Base-by-base conservation (phyloP, 345 rosid genomes). In the Arabidopsis suecica region DNA sequence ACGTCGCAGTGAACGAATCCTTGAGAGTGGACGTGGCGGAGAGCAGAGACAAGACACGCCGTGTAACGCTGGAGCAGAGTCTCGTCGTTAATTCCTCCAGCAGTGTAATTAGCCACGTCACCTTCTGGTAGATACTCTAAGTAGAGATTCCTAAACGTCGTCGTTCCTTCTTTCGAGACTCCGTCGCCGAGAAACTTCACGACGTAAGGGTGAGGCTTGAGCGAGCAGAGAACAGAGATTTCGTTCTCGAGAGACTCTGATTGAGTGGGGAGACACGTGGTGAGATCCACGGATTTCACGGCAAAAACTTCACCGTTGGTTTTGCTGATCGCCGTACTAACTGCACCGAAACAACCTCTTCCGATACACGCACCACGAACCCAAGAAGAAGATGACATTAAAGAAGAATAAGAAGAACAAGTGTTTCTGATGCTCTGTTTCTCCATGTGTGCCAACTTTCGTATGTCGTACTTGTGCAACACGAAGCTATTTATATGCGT, bases 1-100 rank as follows among this genome's bases (percentile, higher is more conserved):
- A 91, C 88, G 54, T 91, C 95, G 49, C 97, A 86, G 84, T 91
- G 97, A 1, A 86, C 93, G 58, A 82, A 77, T 72, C 91, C 88
- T n/a, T 73, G 54, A 0, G 81, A 72, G 81, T 91, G 97, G 7
- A 88, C 61, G 76, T 84, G 81, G 32, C 59, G 57, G 40, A 91
- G 76, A 30, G 87, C 93, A 13, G 88, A 83, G 73, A 85, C 90
- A 1, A 91, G 25, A 65, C 93, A 91, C 82, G 83, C 73, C 7
- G 84, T 56, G 37, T 74, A 82, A 65, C 83, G 86, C 63, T 85
- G 85, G 36, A 88, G 67, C 12, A 74, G 14, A 44, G 48, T 38
- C 68, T 88, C 90, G 3, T 74, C 81, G 18, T 88, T 8, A 32
- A 75, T 75, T 47, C 82, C 88, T 71, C 76, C 79, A 61, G 57